Base-by-base conservation (phyloP, 352 stramenopile genomes). In the Pythium scleroteichum region DNA sequence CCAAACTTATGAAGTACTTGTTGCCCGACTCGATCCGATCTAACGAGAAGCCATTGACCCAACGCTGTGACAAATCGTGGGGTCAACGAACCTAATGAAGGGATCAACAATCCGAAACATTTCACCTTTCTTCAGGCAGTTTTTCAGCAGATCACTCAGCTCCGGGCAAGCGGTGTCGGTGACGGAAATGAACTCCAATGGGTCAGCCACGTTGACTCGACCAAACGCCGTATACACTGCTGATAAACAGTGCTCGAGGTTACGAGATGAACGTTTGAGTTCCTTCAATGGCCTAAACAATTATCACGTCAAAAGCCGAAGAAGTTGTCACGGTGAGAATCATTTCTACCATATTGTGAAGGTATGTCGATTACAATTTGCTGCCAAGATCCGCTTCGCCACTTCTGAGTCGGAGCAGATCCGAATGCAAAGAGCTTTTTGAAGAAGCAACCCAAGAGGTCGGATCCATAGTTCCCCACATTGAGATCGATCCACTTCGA, bases 341-440 rank as follows among this genome's bases (percentile, higher is more conserved):
- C 29, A 35, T 10, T n/a, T n/a, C 29, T 57, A 72, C 64, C 64
- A 72, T 13, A 72, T 67, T 44, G 59, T 58, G 35, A 72, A 58
- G 2, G 52, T 39, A 35, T 51, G 26, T 3, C 24, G n/a, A 17
- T 64, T 67, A 3, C 29, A 8, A 27, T 72, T 72, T 4, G 39
- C 64, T 3, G 41, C 19, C 2, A 72, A 29, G 27, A 72, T 72
- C 8, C 38, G 55, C 24, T 71, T 72, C 17, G 57, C 64, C 4
- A 55, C 23, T 16, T 26, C 23, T 0, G 29, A 53, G 24, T 60
- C 44, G 19, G 27, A 24, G 41, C 64, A 72, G 12, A 72, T 45
- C 22, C 64, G 64, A 45, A 16, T 62, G 1, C 24, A 50, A 6
- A 72, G 58, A n/a, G 44, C 48, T 26, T 64, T 64, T 4, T 54